These are phyloP conservation scores for Striga asiatica DNA, from an alignment of 257 asterid species.

Conservation along the genomic window DNA sequence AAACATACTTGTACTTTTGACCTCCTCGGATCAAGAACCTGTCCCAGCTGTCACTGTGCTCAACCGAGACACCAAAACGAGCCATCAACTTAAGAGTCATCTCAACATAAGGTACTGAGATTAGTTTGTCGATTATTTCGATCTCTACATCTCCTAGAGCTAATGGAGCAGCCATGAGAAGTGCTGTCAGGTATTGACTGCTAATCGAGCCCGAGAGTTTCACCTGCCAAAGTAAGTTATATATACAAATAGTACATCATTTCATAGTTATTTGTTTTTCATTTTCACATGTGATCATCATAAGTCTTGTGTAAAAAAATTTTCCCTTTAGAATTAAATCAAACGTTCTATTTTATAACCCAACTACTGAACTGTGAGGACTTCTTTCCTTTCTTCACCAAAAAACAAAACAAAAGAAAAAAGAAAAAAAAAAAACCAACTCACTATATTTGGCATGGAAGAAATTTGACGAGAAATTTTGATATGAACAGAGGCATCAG, in stretches of 20 bases:
- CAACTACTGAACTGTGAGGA: too few relatives aligned
- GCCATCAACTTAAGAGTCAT: conserved; percentile 98
- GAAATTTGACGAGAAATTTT: neutral
- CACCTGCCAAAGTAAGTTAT: conserved; percentile 46
- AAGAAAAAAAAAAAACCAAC: neutral
- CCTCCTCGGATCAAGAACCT: conserved; percentile 80
- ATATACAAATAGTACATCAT: neutral
- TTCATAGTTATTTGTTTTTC: too few relatives aligned
- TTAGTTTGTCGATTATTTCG: conserved; percentile 83
- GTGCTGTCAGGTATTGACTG: conserved; percentile 94
- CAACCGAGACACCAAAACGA: conserved; percentile 86
- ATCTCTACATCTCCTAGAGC: conserved; percentile 90
- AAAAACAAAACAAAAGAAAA: too few relatives aligned
- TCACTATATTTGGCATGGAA: neutral
- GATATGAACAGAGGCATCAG: neutral
- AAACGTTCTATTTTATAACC: too few relatives aligned
- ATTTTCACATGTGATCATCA: too few relatives aligned
- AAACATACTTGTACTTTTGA: conserved; percentile 83
- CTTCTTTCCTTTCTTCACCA: neutral
- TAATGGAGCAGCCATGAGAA: conserved; percentile 94
- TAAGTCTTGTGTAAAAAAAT: too few relatives aligned
- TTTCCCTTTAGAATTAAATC: too few relatives aligned
- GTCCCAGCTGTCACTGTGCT: conserved; percentile 81
- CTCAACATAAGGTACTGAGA: conserved; percentile 93
- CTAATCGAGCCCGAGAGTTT: conserved; percentile 92